Conservation (phyloP, 1,284 basidiomycete genomes). For the Rhodotorula sp. region DNA sequence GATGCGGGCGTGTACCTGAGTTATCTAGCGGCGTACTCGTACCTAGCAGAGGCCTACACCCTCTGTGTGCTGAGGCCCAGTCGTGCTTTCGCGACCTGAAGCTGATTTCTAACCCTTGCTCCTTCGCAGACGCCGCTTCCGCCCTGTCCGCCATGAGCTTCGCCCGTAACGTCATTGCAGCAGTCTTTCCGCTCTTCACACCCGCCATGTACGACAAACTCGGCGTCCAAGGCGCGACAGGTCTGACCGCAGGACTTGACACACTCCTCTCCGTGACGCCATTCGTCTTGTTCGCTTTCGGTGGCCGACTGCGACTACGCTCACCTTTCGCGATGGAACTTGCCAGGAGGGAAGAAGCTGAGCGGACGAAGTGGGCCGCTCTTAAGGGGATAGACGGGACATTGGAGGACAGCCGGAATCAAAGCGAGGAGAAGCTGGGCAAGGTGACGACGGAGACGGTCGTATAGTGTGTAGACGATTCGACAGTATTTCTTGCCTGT, state of each 20-base stretch:
- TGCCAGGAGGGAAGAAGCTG: conserved; percentile 69
- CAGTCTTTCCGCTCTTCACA: conserved; percentile 13
- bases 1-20: conserved; percentile 13
- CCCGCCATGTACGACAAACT: conserved; percentile 28
- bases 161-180: conserved; percentile 31
- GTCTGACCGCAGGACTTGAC: conserved; percentile 31
- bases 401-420: conserved; percentile 43
- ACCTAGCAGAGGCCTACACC: conserved; percentile 44
- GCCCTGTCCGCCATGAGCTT: conserved; percentile 41
- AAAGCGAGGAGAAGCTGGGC: neutral
- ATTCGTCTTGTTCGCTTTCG: conserved; percentile 36
- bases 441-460: neutral
- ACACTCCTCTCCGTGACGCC: conserved; percentile 29
- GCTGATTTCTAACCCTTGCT: conserved; percentile 30
- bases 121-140: conserved; percentile 42
- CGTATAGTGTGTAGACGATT: neutral
- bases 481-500: neutral
- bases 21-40: conserved; percentile 36
- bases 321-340: conserved; percentile 52
- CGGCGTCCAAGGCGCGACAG: conserved; percentile 32
- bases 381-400: conserved; percentile 74
- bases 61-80: no score
- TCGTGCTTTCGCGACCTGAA: neutral
- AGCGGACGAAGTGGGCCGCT: conserved; percentile 72
- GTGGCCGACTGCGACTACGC: conserved; percentile 19